Conservation (phyloP, 768 basidiomycete species). For the Leucocoprinus birnbaumii region DNA sequence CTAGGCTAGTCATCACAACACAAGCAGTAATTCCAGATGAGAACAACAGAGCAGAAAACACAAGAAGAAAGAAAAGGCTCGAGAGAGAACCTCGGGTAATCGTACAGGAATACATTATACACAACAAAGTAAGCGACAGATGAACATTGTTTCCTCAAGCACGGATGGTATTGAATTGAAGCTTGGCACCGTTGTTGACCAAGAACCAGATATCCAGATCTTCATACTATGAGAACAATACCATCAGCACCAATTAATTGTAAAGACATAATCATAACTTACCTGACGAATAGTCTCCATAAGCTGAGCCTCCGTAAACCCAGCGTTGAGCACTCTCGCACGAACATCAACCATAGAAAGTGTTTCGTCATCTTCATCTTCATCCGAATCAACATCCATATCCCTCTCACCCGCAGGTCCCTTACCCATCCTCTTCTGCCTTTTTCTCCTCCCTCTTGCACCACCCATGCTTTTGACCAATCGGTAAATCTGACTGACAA, state of each 20-base stretch:
- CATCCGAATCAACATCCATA: constrained; percentile 67
- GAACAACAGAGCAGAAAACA: not conserved
- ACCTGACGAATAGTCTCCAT: constrained; percentile 84
- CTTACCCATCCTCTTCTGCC: constrained; percentile 54
- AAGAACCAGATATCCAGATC: constrained; percentile 76
- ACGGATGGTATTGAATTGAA: constrained; percentile 37
- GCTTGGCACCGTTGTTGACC: constrained; percentile 79
- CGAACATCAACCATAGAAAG: constrained; percentile 87
- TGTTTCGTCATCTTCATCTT: constrained; percentile 67
- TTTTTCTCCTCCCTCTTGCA: constrained; percentile 29
- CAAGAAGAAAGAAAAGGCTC: too few relatives aligned
- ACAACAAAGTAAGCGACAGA: not conserved
- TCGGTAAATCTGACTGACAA: constrained; percentile 82
- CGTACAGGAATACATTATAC: constrained; percentile 8
- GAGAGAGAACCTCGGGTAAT: not conserved
- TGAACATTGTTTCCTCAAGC: not conserved
- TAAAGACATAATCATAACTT: constrained; percentile 21
- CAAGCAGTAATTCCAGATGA: not conserved
- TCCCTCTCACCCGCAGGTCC: constrained; percentile 72
- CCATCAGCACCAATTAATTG: constrained; percentile 11
- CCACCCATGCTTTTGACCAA: constrained; percentile 86
- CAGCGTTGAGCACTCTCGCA: constrained; percentile 77
- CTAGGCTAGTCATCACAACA: not conserved
- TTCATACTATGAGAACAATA: constrained; percentile 68
- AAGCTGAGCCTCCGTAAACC: constrained; percentile 89